These are phyloP conservation scores for Cladosporium sp. DNA, from an alignment of 2,329 filamentous ascomycete genomes.

Conservation along the genomic window DNA sequence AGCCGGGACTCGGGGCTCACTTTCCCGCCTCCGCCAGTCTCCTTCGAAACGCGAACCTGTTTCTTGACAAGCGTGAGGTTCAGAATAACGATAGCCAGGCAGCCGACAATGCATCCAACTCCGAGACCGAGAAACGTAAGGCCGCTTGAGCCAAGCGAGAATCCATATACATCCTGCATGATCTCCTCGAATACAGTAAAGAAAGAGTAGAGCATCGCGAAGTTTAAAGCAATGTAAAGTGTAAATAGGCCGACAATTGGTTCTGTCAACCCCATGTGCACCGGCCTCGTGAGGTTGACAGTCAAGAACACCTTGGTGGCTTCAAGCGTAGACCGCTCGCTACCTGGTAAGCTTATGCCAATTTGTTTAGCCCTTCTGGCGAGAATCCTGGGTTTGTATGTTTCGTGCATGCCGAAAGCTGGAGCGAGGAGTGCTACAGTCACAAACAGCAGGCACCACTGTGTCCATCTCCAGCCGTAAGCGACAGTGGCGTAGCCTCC, in stretches of 20 bases:
- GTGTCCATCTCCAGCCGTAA: constrained; percentile 23
- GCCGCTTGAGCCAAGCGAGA: constrained; percentile 16
- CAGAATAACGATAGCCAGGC: constrained; percentile 2
- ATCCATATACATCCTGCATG: constrained; percentile 21
- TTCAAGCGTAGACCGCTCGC: constrained; percentile 20
- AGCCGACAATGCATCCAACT: constrained; percentile 17
- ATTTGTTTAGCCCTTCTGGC: constrained; percentile 26
- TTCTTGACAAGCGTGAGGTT: constrained; percentile 5
- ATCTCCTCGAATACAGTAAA: constrained; percentile 23
- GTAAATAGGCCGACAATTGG: constrained; percentile 27
- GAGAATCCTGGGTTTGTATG: constrained; percentile 48
- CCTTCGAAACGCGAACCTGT: background rate
- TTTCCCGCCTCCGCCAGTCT: constrained; percentile 12
- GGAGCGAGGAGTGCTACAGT: constrained; percentile 24
- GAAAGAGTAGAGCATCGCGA: constrained; percentile 22
- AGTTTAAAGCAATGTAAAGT: constrained; percentile 21
- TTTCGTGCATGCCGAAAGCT: constrained; percentile 42
- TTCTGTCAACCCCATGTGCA: constrained; percentile 28
- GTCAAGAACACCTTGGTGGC: constrained; percentile 22
- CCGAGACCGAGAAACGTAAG: constrained; percentile 25
- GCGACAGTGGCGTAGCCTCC: constrained; percentile 25
- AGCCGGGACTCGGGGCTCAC: constrained; percentile 14
- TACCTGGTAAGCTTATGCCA: constrained; percentile 19
- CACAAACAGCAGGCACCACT: constrained; percentile 31
- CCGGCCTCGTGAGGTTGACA: constrained; percentile 21